These are phyloP conservation scores for Trametes versicolor DNA, from an alignment of 1,284 basidiomycete species.

Conservation along the genomic window DNA sequence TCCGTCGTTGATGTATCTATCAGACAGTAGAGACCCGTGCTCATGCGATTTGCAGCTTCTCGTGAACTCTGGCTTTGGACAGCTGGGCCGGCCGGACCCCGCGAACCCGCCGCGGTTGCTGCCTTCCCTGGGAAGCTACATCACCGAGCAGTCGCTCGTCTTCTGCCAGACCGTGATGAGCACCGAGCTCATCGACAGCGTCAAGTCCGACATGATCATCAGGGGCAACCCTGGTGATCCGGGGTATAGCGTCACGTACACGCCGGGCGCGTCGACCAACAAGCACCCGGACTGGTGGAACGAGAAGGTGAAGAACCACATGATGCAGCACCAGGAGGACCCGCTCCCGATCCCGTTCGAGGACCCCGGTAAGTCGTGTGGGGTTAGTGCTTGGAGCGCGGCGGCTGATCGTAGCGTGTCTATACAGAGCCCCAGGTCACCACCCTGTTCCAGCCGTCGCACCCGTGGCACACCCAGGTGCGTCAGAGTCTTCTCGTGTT, in stretches of 20 bases:
- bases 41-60: slow-evolving; percentile 28
- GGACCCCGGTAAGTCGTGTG: slow-evolving; percentile 34
- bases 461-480: slow-evolving; percentile 45
- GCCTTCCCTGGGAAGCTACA: slow-evolving; percentile 30
- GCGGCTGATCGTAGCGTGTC: background rate
- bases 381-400: background rate
- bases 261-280: slow-evolving; percentile 19
- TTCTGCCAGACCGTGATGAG: slow-evolving; percentile 15
- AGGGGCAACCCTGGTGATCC: slow-evolving; percentile 1
- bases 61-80: slow-evolving; percentile 31
- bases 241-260: slow-evolving; percentile 24
- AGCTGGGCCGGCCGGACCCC: slow-evolving; percentile 1
- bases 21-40: background rate
- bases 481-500: background rate
- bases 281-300: slow-evolving; percentile 41
- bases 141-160: slow-evolving; percentile 40
- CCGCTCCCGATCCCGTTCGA: slow-evolving; percentile 39
- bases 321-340: slow-evolving; percentile 42
- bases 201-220: slow-evolving; percentile 12
- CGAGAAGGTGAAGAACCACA: slow-evolving; percentile 47
- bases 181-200: slow-evolving; percentile 14
- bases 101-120: background rate
- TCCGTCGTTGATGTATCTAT: background rate
- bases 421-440: slow-evolving; percentile 45
- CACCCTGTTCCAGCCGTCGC: slow-evolving; percentile 34